Base-by-base conservation (phyloP, 805 yeast genomes). In the Jamesozyma gamospora region DNA sequence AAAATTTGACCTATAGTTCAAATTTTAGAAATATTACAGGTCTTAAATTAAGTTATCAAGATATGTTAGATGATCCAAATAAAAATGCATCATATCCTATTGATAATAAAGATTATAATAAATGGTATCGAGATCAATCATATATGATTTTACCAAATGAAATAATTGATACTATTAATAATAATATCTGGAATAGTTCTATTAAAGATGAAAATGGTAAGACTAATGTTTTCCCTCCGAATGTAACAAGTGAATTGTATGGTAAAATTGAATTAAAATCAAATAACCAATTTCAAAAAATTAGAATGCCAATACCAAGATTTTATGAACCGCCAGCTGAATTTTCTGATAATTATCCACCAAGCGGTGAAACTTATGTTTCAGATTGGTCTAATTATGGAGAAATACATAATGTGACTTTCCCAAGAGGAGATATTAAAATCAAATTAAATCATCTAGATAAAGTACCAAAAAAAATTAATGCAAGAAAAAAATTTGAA, bases 1-100 rank as follows among this genome's bases (percentile, higher is more conserved):
- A 45, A 12, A 62, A 66, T 29, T 55, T 72, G 32, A 66, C 71
- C 1, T 79, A 70, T 55, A 40, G 53, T 15, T 43, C 60, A 4
- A 85, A 83, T 5, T 79, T 77, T 53, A 82, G 82, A 1, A 80
- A 82, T 49, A 56, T 84, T 13, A 81, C 92, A 0, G 95, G 95
- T 3, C 74, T 79, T 42, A 70, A 67, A 49, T 58, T 79, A 27
- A 74, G 85, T 25, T 84, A 82, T 49, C 64, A 67, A 9, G 94
- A 81, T 57, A 69, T 66, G 13, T 16, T 70, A 1, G 55, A 63
- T 4, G 71, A 72, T 11, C 60, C 68, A 36, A 65, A 66, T 21
- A 64, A 60, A 1, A 67, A 70, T 43, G 60, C 63, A 17, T 67
- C 74, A 0, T 79, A 79, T 72, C 88, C 88, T 0, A 56, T 79